Conservation (phyloP, 2,329 filamentous ascomycete species). For the Huntiella omanensis region DNA sequence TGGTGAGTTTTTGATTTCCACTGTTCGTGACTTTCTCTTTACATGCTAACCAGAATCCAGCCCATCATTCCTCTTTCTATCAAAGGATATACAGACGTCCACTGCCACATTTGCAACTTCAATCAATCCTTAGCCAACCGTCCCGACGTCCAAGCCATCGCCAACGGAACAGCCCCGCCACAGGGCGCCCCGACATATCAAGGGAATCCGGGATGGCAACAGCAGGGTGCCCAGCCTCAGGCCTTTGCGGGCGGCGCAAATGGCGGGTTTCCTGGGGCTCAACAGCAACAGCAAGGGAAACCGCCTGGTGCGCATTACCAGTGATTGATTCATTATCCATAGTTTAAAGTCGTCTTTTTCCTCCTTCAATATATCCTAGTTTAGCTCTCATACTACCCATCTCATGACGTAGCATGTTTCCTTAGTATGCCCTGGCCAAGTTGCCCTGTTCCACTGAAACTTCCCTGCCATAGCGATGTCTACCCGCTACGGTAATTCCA, state of each 20-base stretch:
- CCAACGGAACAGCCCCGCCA: constrained; percentile 20
- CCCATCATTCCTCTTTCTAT: constrained; percentile 55
- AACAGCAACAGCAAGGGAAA: background rate
- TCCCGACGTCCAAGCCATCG: constrained; percentile 36
- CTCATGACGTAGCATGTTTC: too few relatives aligned
- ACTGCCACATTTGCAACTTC: constrained; percentile 61
- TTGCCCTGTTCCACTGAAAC: too few relatives aligned
- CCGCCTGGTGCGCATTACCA: constrained; percentile 7
- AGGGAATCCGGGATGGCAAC: constrained; percentile 18
- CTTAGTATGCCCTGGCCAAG: too few relatives aligned
- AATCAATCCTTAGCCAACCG: constrained; percentile 44
- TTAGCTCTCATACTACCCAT: too few relatives aligned
- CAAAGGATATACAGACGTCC: constrained; percentile 48
- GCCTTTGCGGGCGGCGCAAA: constrained; percentile 1
- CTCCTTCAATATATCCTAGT: too few relatives aligned
- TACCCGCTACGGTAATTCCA: too few relatives aligned
- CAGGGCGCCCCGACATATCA: constrained; percentile 4
- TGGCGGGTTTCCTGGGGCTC: background rate
- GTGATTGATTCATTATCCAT: background rate
- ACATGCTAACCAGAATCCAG: constrained; percentile 18
- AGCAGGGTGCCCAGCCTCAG: constrained; percentile 11
- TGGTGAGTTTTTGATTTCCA: constrained; percentile 28
- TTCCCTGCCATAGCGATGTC: too few relatives aligned
- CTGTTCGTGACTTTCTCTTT: constrained; percentile 12
- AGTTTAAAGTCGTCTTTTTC: too few relatives aligned